Percentiles rank a stretch among this genome's conserved stretches.
Evolutionary conservation across 768 basidiomycete genomes (phyloP).

Genomic region (Glaciozyma martinii): DNA sequence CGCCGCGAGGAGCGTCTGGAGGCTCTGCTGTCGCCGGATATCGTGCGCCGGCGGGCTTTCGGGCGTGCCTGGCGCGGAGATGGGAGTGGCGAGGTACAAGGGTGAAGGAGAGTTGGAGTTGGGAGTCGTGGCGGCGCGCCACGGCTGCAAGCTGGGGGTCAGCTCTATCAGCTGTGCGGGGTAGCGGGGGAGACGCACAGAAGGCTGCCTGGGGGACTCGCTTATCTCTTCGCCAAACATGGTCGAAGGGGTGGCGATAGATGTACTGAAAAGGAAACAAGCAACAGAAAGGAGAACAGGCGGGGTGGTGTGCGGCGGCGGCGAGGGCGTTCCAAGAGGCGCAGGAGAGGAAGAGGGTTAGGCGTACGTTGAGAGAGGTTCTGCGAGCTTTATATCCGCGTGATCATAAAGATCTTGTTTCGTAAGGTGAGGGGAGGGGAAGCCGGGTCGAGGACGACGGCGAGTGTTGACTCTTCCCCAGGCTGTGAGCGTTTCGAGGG

Average conservation of each 20-base stretch:
- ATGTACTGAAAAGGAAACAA: not conserved
- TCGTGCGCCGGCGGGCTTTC: not conserved
- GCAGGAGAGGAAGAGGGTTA: not conserved
- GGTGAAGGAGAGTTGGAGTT: not conserved
- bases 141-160: not conserved
- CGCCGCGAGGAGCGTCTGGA: too few species aligned
- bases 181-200: not conserved
- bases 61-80: not conserved
- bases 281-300: not conserved
- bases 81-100: not conserved
- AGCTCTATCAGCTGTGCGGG: too few species aligned
- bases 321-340: too few species aligned
- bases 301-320: not conserved
- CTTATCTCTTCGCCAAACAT: conserved; percentile 2
- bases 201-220: not conserved
- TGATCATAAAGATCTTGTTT: not conserved
- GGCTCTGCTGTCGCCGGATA: not conserved
- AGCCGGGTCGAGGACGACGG: too few species aligned
- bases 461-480: too few species aligned
- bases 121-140: not conserved
- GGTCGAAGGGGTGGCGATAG: not conserved
- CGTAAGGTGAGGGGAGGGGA: too few species aligned
- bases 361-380: not conserved
- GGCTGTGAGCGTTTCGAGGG: not conserved
- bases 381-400: not conserved